phyloP scores from a whole-genome alignment of 768 basidiomycete species.

The Tricholomella constricta region DNA sequence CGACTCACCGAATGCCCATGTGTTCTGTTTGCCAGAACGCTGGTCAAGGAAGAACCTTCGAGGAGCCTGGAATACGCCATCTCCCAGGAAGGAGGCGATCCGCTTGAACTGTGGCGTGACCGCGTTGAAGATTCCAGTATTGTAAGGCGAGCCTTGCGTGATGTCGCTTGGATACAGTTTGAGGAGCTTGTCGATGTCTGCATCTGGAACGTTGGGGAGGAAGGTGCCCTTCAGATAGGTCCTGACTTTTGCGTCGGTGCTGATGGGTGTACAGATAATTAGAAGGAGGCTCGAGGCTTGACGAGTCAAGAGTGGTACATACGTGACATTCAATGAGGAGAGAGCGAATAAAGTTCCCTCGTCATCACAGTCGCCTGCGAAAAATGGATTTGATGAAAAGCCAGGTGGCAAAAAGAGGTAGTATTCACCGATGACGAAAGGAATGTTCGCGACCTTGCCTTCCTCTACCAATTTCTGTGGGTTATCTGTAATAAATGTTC shows the following conservation, averaged over 20 bases:
- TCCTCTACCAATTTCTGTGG: slow-evolving; percentile 43
- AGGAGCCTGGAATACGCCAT: slow-evolving; percentile 51
- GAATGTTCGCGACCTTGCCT: slow-evolving; percentile 49
- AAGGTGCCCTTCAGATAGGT: slow-evolving; percentile 31
- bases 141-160: slow-evolving; percentile 53
- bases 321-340: slow-evolving; percentile 51
- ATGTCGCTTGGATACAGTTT: slow-evolving; percentile 40
- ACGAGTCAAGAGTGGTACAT: slow-evolving; percentile 17
- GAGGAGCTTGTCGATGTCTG: slow-evolving; percentile 31
- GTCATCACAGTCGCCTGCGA: slow-evolving; percentile 52
- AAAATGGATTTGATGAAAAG: not conserved
- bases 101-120: slow-evolving; percentile 53
- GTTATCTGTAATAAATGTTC: slow-evolving; percentile 46
- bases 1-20: slow-evolving; percentile 45
- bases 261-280: slow-evolving; percentile 4
- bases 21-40: slow-evolving; percentile 38
- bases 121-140: slow-evolving; percentile 45
- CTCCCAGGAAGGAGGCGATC: slow-evolving; percentile 51
- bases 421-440: slow-evolving; percentile 52
- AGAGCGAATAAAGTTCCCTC: slow-evolving; percentile 57
- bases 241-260: slow-evolving; percentile 26
- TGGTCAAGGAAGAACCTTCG: slow-evolving; percentile 46
- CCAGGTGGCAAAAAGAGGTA: no score
- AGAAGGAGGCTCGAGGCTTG: not conserved
- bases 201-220: slow-evolving; percentile 30